Base-by-base conservation (phyloP, 2,329 filamentous ascomycete genomes). In the Cytospora piceae region DNA sequence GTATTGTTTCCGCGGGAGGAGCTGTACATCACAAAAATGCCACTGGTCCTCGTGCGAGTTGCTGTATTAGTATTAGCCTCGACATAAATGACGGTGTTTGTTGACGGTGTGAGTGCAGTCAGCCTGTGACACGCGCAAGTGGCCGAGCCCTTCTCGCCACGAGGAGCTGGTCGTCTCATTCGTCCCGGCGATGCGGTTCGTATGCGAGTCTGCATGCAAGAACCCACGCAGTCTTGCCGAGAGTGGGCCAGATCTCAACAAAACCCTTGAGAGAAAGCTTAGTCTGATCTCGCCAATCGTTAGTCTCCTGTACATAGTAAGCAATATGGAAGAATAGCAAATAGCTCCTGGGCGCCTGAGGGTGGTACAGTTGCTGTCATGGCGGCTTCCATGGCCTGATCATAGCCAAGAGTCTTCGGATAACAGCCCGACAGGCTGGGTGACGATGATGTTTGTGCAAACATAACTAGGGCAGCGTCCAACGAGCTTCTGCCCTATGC, bases 21-120 rank as follows among this genome's bases (percentile, higher is more conserved):
- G n/a, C 22, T 49, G 46, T 24, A 14, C n/a, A 11, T 49, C 24
- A 22, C n/a, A 24, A 46, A 11, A 8, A 2, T 5, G 2, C 24
- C n/a, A 49, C 46, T 12, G 8, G 46, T 22, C 22, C n/a, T 49
- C 46, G 9, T 24, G 20, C 17, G n/a, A 20, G 7, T 4, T n/a
- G 12, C n/a, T 24, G 31, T n/a, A 27, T 39, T 51, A 17, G n/a
- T 32, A 4, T 15, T 53, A 11, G 37, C 20, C 9, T 51, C 32
- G 15, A 24, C 54, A 22, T 14, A n/a, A 22, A n/a, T 20, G 34
- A 22, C 46, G 29, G 51, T 42, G 56, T 75, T 73, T 34, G 74
- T 73, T 34, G 74, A 64, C 20, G 73, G 72, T 54, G 73, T 72
- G 24, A 74, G 74, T 24, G 76, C 75, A 32, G 69, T 68, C 17